A percentile compares a stretch with the other conserved stretches of the same genome.
phyloP scores from a whole-genome alignment of 768 basidiomycete genomes.

The Pisolithus tinctorius region DNA sequence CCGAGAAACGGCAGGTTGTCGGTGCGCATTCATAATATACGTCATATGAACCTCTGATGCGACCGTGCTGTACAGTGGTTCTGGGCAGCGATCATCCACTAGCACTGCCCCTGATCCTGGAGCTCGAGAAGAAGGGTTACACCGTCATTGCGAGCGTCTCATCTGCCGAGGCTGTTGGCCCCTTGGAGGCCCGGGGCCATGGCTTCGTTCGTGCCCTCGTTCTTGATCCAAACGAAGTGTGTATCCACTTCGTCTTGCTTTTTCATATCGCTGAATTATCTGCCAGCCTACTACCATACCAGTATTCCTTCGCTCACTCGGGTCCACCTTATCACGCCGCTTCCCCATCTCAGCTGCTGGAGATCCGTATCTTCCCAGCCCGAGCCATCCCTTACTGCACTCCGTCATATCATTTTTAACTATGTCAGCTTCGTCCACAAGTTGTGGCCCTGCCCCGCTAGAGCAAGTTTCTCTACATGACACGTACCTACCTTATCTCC shows the following conservation, averaged over 20 bases:
- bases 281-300: conserved; percentile 62
- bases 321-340: conserved; percentile 71
- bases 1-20: conserved; percentile 41
- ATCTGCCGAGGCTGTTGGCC: conserved; percentile 55
- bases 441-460: conserved; percentile 47
- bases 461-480: conserved; percentile 61
- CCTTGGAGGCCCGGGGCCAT: conserved; percentile 56
- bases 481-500: conserved; percentile 65
- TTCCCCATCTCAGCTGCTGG: conserved; percentile 77
- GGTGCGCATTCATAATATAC: conserved; percentile 23
- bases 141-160: conserved; percentile 79
- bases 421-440: conserved; percentile 36
- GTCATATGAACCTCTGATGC: not conserved
- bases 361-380: conserved; percentile 69
- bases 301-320: conserved; percentile 74
- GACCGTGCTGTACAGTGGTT: conserved; percentile 43
- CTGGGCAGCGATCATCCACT: conserved; percentile 74
- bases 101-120: conserved; percentile 64
- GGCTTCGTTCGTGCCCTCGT: conserved; percentile 81
- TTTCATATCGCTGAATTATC: conserved; percentile 4
- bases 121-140: conserved; percentile 73
- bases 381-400: conserved; percentile 64
- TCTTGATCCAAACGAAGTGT: conserved; percentile 71
- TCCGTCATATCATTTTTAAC: conserved; percentile 74
- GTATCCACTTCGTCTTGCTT: conserved; percentile 8